These are phyloP conservation scores for Termitomyces titanicus DNA, from an alignment of 768 basidiomycete genomes.

Conservation along the genomic window DNA sequence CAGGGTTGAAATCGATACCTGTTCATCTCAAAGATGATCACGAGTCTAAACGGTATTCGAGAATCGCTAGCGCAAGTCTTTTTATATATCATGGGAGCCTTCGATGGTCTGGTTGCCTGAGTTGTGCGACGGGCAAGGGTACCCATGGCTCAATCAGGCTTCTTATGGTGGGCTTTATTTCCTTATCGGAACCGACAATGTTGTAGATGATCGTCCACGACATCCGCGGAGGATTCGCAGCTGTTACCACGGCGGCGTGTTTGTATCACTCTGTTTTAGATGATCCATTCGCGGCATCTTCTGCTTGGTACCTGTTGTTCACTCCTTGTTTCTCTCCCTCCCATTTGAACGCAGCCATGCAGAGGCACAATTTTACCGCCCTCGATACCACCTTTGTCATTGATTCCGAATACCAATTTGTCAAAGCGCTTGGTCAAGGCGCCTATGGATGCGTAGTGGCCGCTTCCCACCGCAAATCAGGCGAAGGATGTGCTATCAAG, in stretches of 20 bases:
- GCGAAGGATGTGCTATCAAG: conserved; percentile 92
- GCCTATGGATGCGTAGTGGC: conserved; percentile 92
- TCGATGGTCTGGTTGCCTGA: background rate
- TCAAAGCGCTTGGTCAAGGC: conserved; percentile 96
- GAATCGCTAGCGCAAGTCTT: no score
- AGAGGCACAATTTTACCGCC: conserved; percentile 74
- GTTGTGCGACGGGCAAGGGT: background rate
- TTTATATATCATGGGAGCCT: no score
- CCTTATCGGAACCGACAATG: background rate
- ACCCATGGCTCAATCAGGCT: background rate
- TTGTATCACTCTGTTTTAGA: conserved; percentile 2
- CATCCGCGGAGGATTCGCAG: conserved; percentile 2
- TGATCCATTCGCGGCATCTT: background rate
- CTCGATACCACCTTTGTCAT: conserved; percentile 86
- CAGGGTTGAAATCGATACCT: no score
- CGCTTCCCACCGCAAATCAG: conserved; percentile 76
- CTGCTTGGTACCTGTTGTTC: background rate
- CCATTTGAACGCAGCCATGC: conserved; percentile 35
- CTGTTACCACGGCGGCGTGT: background rate
- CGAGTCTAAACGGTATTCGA: no score
- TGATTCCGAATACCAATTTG: conserved; percentile 86
- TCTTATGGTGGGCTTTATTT: background rate
- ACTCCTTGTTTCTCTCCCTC: background rate
- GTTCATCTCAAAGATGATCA: no score
- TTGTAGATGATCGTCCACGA: background rate